Evolutionary conservation across 176 grass and related monocot genomes (phyloP), one percentile per base, ranked within the genome.

Genomic region (Luzula sylvatica): DNA sequence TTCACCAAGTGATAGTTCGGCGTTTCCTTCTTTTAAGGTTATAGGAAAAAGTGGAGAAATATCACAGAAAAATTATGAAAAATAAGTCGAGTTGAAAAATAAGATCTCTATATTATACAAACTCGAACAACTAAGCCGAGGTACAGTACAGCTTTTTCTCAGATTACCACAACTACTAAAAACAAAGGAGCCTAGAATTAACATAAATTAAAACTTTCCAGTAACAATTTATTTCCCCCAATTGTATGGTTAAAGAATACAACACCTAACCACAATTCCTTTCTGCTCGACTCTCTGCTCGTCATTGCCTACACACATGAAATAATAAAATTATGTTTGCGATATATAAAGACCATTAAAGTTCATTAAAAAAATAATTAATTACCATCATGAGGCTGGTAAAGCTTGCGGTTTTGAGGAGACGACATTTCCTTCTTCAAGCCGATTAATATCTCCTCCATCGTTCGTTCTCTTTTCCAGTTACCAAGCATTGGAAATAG

Each of bases 341-440:
- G 7, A 35, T 6, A 2, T 4, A 53, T 46, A 54, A 42, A 46
- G 59, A 15, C 23, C 49, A 26, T 61, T 50, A 9, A 63, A 75
- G 21, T 16, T 35, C 25, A 55, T 21, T 35, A 35, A 20, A 38
- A 43, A 52, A 52, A 51, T 46, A 54, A 19, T 51, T 47, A 55
- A 23, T 40, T 85, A 85, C 89, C 83, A 81, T 95, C 89, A 46
- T 52, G 61, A 20, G 89, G 89, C 32, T 95, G 89, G 52, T 75
- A 62, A 7, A 95, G 83, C 42, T 76, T 88, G 22, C 80, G 69
- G 61, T 95, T 95, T 46, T 95, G 89, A 52, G 83, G 73, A 65
- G 89, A 22, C 13, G 83, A 85, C 89, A 88, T 95, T 53, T 82
- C 83, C 70, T 75, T 95, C 55, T 95, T 95, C 58, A 95, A 72